phyloP scores from a whole-genome alignment of 108 stramenopile genomes.

The Schizochytrium sp. region DNA sequence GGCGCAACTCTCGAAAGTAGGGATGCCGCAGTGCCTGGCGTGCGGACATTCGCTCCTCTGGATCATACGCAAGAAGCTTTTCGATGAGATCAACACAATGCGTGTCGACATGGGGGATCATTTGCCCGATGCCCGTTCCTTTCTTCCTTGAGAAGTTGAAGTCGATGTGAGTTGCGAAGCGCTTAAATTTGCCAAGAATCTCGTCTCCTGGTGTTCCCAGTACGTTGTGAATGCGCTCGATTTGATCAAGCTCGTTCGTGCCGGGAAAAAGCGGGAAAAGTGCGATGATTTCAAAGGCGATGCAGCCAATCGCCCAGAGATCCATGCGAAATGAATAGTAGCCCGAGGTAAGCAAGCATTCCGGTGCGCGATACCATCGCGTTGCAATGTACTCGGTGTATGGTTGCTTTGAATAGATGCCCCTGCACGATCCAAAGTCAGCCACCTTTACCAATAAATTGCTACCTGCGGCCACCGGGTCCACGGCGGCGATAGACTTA shows the following conservation, averaged over 20 bases:
- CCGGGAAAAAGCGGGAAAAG: conserved; percentile 73
- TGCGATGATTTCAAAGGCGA: conserved; percentile 67
- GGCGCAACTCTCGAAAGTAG: conserved; percentile 55
- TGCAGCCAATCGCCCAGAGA: conserved; percentile 73
- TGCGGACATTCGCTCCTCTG: conserved; percentile 63
- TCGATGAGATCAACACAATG: conserved; percentile 58
- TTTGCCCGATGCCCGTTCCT: conserved; percentile 61
- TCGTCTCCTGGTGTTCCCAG: conserved; percentile 51
- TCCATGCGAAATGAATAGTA: conserved; percentile 76
- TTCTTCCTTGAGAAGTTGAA: conserved; percentile 55
- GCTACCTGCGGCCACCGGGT: conserved; percentile 23
- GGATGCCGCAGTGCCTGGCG: conserved; percentile 58
- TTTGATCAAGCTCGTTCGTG: conserved; percentile 65
- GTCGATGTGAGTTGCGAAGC: conserved; percentile 58
- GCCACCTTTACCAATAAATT: conserved; percentile 64
- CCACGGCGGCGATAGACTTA: background rate
- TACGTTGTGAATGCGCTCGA: conserved; percentile 63
- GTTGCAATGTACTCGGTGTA: conserved; percentile 79
- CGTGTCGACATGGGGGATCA: conserved; percentile 55
- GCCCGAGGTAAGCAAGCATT: conserved; percentile 67
- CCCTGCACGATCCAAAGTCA: conserved; percentile 71
- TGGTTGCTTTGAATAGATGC: conserved; percentile 66
- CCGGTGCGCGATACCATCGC: conserved; percentile 71
- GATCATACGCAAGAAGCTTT: conserved; percentile 58
- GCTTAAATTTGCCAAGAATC: conserved; percentile 50